Conservation (phyloP, 1,284 basidiomycete genomes). For the Ustilago nuda region DNA sequence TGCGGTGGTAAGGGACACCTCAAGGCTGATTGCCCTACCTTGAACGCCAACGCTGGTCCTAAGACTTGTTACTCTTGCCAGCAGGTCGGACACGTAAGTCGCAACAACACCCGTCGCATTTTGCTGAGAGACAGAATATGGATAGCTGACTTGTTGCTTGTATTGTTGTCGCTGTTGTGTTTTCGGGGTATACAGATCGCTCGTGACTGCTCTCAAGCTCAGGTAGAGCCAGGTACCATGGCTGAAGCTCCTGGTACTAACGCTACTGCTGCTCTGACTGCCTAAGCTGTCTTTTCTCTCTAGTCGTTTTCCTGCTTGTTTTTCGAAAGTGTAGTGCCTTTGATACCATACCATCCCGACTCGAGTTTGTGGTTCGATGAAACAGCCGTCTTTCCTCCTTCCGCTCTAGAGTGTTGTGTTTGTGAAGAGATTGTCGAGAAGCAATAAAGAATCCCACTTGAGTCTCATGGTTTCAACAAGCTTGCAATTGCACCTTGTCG, state of each 20-base stretch:
- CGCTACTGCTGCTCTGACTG: constrained; percentile 39
- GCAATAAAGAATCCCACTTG: too few relatives aligned
- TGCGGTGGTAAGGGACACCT: constrained; percentile 20
- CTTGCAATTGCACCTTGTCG: too few relatives aligned
- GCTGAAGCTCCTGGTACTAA: constrained; percentile 34
- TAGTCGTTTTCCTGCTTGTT: not conserved
- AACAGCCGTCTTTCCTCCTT: too few relatives aligned
- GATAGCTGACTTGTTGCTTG: not conserved
- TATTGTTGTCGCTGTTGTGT: too few relatives aligned
- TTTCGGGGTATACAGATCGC: constrained; percentile 26
- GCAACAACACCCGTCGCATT: not conserved
- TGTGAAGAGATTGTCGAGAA: too few relatives aligned
- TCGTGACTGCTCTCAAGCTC: constrained; percentile 33
- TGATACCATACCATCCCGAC: too few relatives aligned
- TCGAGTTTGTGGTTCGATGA: too few relatives aligned
- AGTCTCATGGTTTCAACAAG: too few relatives aligned
- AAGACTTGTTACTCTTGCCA: constrained; percentile 45
- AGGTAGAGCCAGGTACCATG: not conserved
- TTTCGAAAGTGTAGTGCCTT: not conserved
- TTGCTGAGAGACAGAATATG: not conserved
- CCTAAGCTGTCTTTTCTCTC: constrained; percentile 2
- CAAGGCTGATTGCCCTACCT: constrained; percentile 23
- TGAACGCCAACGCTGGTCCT: constrained; percentile 1
- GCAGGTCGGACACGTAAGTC: constrained; percentile 42
- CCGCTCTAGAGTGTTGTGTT: too few relatives aligned